A percentile compares a stretch with the other conserved stretches of the same genome.
Evolutionary conservation across 495 filamentous ascomycete genomes (phyloP).

Genomic region (Penicillium canescens): DNA sequence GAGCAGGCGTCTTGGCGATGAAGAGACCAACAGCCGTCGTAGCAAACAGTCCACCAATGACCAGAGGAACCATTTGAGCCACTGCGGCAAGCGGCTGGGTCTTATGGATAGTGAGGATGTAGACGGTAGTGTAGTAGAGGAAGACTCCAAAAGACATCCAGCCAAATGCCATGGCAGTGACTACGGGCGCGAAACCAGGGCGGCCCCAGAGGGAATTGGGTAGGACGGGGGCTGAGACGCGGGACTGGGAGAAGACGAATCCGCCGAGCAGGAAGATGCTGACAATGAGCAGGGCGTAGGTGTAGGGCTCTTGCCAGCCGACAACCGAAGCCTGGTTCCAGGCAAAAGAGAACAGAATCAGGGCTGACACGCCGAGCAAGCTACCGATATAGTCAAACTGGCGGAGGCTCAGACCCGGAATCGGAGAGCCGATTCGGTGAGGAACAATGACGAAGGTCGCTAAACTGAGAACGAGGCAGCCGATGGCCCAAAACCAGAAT

Average conservation of each 20-base stretch:
- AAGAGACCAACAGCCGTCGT: conserved; percentile 37
- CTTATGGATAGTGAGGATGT: conserved; percentile 30
- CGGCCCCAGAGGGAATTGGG: conserved; percentile 42
- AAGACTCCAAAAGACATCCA: conserved; percentile 45
- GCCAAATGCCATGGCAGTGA: conserved; percentile 36
- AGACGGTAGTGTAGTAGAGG: conserved; percentile 43
- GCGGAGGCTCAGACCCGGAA: conserved; percentile 13
- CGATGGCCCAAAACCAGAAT: conserved; percentile 53
- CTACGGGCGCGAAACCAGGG: conserved; percentile 31
- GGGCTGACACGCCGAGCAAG: conserved; percentile 34
- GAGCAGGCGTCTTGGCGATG: conserved; percentile 30
- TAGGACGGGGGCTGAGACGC: conserved; percentile 7
- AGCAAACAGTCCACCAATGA: conserved; percentile 34
- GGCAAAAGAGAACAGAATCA: conserved; percentile 40
- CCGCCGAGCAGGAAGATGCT: conserved; percentile 27
- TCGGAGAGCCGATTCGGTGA: conserved; percentile 23
- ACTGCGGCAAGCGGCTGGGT: conserved; percentile 28
- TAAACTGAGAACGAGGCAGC: conserved; percentile 51
- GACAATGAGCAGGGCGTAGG: conserved; percentile 34
- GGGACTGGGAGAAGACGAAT: conserved; percentile 34
- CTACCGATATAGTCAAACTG: conserved; percentile 50
- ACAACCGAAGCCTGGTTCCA: conserved; percentile 39
- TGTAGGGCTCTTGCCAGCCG: conserved; percentile 35
- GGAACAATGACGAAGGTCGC: conserved; percentile 23
- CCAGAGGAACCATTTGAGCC: conserved; percentile 37